These are phyloP conservation scores for Inga laurina DNA, from an alignment of 306 rosid species.

Conservation along the genomic window DNA sequence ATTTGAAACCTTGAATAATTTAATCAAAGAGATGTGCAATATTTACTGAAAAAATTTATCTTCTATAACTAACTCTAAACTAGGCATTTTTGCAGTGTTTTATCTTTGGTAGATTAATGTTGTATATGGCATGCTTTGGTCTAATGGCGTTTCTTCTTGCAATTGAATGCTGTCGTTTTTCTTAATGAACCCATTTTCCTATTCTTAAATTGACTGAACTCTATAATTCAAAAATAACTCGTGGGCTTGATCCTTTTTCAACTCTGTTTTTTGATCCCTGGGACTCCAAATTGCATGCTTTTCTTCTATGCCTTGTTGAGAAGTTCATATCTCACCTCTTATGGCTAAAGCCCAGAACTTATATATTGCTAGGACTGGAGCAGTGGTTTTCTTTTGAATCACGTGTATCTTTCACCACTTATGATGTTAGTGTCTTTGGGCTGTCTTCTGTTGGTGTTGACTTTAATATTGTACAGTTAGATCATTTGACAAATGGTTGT, in stretches of 20 bases:
- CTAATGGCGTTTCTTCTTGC: not conserved
- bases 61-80: not conserved
- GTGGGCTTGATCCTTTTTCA: not conserved
- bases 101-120: not conserved
- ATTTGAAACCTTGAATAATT: not conserved
- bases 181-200: not conserved
- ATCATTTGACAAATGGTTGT: not conserved
- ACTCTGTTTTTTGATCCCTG: not conserved
- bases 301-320: not conserved
- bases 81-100: not conserved
- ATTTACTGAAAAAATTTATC: not conserved
- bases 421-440: not conserved
- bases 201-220: not conserved
- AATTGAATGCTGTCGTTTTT: not conserved
- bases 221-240: not conserved
- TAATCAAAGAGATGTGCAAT: constrained; percentile 6
- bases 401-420: not conserved
- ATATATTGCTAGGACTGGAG: not conserved
- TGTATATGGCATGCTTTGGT: not conserved
- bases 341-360: not conserved
- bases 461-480: not conserved
- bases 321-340: not conserved
- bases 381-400: not conserved
- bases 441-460: not conserved
- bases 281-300: not conserved